Evolutionary conservation across 2,329 filamentous ascomycete genomes (phyloP), one percentile per base, ranked within the genome.

Genomic region (Ophiostoma populinum): DNA sequence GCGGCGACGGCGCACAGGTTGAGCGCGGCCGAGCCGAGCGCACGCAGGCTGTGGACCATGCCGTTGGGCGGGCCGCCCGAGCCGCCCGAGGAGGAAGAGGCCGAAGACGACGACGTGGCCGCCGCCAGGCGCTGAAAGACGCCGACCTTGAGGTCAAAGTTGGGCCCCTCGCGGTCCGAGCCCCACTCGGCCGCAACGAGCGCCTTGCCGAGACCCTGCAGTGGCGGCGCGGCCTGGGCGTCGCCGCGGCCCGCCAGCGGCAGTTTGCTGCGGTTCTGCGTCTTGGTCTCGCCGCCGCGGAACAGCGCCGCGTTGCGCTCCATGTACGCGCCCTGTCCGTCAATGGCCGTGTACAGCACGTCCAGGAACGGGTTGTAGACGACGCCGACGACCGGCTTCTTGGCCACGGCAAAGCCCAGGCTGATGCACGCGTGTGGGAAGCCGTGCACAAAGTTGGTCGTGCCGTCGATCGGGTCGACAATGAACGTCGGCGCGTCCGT

Each of bases 391-490:
- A 62, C 60, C 16, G 80, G 78, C 9, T 51, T 48, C 42, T 67
- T 66, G 47, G 67, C 55, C 41, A 83, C 55, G 28, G 75, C 66
- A 38, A 87, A 64, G 30, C 80, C 80, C 22, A 87, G 70, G 9
- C 77, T 82, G 56, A 86, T 75, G 57, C 74, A 80, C 42, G 80
- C 78, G 47, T 72, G 66, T 5, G 78, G 77, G 55, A 81, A 77
- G 15, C 67, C 68, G 55, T 86, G 80, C 31, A 86, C 68, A 49
- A 87, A 85, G 62, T 86, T 86, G 34, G 76, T 82, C 6, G 72
- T 85, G 49, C 78, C 80, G 56, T 87, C 80, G 46, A 87, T 85
- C 29, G 80, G 80, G 51, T 87, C 80, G 44, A 80, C 75, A 49
- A 86, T 68, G 56, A 86, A 86, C 28, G 80, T 87, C 2, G 80